Conservation (phyloP, 1,139 yeast species). For the Diutina pseudorugosa region DNA sequence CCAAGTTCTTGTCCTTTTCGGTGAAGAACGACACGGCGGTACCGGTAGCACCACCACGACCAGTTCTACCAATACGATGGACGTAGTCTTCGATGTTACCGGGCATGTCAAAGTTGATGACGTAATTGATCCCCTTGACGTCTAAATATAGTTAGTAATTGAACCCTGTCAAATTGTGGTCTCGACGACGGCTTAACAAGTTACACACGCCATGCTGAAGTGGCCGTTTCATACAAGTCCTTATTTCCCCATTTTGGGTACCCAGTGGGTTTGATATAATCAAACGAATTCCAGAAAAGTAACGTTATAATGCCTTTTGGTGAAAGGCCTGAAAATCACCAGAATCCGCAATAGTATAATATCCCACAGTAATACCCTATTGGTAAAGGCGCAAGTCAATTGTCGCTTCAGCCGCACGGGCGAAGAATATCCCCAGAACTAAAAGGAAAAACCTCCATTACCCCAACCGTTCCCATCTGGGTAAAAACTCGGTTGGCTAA, state of each 20-base stretch:
- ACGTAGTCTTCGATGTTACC: slow-evolving; percentile 97
- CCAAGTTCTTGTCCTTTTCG: slow-evolving; percentile 74
- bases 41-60: slow-evolving; percentile 96
- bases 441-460: slow-evolving; percentile 1
- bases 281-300: too few species aligned
- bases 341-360: too few species aligned
- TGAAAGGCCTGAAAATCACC: too few species aligned
- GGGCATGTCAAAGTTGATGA: slow-evolving; percentile 94
- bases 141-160: slow-evolving; percentile 37
- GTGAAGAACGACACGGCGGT: slow-evolving; percentile 94
- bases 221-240: too few species aligned
- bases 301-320: too few species aligned
- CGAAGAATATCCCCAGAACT: background rate
- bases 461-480: background rate
- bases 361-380: too few species aligned
- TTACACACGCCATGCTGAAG: background rate
- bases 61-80: slow-evolving; percentile 94
- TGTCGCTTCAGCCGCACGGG: background rate
- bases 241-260: too few species aligned
- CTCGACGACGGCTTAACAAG: too few species aligned
- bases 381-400: too few species aligned
- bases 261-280: too few species aligned
- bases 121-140: slow-evolving; percentile 92
- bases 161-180: too few species aligned
- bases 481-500: background rate